Conservation (phyloP, 2,329 filamentous ascomycete genomes). For the Penicillium sp. region DNA sequence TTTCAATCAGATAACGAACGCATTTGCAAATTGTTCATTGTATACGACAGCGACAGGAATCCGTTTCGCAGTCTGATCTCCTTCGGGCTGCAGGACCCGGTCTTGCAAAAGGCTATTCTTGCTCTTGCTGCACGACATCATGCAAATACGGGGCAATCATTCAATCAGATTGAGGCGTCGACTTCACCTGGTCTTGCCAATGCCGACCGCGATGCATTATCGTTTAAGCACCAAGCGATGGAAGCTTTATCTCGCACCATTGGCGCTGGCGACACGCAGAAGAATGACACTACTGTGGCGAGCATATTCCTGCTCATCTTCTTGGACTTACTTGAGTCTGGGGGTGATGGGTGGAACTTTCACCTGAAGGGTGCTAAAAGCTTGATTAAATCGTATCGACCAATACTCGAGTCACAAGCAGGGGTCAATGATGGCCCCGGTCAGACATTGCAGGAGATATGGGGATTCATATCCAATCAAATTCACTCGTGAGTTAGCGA, state of each 20-base stretch:
- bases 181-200: slow-evolving; percentile 12
- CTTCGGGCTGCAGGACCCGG: slow-evolving; percentile 29
- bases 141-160: slow-evolving; percentile 31
- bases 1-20: slow-evolving; percentile 31
- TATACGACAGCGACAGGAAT: slow-evolving; percentile 39
- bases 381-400: slow-evolving; percentile 23
- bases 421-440: slow-evolving; percentile 24
- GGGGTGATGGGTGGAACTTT: slow-evolving; percentile 36
- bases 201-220: slow-evolving; percentile 32
- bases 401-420: slow-evolving; percentile 4
- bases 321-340: slow-evolving; percentile 35
- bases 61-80: slow-evolving; percentile 36
- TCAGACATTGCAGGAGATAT: slow-evolving; percentile 29
- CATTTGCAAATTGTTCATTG: slow-evolving; percentile 39
- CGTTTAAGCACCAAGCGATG: slow-evolving; percentile 38
- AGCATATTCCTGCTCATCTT: slow-evolving; percentile 38
- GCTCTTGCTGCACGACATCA: slow-evolving; percentile 39
- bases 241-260: slow-evolving; percentile 30
- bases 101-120: slow-evolving; percentile 34
- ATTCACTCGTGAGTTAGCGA: slow-evolving; percentile 30
- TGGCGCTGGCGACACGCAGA: slow-evolving; percentile 3
- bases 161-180: slow-evolving; percentile 14
- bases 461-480: slow-evolving; percentile 33
- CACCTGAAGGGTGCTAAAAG: slow-evolving; percentile 36
- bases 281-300: slow-evolving; percentile 34